phyloP scores from a whole-genome alignment of 805 yeast species.

The Saccharomycopsis babjevae region DNA sequence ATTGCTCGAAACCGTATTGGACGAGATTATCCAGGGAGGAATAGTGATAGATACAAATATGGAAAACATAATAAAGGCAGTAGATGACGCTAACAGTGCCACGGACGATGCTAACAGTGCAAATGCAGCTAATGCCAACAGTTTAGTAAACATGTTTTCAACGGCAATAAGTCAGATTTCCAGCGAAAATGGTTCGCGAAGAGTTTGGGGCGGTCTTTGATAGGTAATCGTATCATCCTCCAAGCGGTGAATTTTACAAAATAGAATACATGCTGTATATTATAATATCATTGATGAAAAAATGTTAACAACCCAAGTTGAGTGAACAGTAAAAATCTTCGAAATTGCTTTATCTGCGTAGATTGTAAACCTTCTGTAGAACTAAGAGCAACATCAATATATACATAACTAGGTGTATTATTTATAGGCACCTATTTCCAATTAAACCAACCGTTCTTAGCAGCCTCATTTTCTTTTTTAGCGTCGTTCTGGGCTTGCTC shows the following conservation, averaged over 20 bases:
- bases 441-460: slow-evolving; percentile 26
- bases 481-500: slow-evolving; percentile 26
- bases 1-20: slow-evolving; percentile 80
- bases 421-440: slow-evolving; percentile 4
- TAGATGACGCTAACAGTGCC: slow-evolving; percentile 53
- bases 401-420: neutral
- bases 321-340: neutral
- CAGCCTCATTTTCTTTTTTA: slow-evolving; percentile 25
- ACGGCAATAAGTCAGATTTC: slow-evolving; percentile 22
- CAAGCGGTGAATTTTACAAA: too few relatives aligned
- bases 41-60: slow-evolving; percentile 95
- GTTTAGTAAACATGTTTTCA: slow-evolving; percentile 26
- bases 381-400: too few relatives aligned
- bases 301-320: neutral
- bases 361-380: too few relatives aligned
- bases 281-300: neutral
- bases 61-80: slow-evolving; percentile 64
- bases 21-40: slow-evolving; percentile 93
- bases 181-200: slow-evolving; percentile 22
- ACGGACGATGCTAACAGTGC: slow-evolving; percentile 11
- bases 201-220: slow-evolving; percentile 24
- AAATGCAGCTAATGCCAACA: slow-evolving; percentile 19
- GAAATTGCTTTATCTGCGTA: neutral
- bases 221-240: neutral
- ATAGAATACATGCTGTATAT: too few relatives aligned